phyloP scores from a whole-genome alignment of 2,329 filamentous ascomycete genomes.

The Claviceps purpurea region DNA sequence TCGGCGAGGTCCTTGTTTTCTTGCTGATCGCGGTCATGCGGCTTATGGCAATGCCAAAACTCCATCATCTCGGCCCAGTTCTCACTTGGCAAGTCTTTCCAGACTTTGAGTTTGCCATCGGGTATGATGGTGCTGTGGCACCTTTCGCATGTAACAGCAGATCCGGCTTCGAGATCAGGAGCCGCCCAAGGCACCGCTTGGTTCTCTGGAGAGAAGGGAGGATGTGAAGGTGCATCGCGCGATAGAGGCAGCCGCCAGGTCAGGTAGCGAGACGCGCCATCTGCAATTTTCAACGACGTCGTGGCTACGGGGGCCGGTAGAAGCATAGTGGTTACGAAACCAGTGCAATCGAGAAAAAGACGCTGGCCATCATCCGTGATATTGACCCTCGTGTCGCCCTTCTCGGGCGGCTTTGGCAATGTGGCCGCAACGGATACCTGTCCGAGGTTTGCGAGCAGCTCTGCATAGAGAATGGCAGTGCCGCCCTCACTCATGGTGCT shows the following conservation, averaged over 20 bases:
- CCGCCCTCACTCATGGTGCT: not conserved
- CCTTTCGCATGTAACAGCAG: slow-evolving; percentile 29
- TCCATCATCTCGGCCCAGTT: slow-evolving; percentile 99
- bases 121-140: slow-evolving; percentile 27
- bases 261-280: slow-evolving; percentile 20
- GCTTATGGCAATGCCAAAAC: slow-evolving; percentile 99
- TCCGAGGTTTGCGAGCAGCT: slow-evolving; percentile 50
- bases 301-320: slow-evolving; percentile 30
- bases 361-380: slow-evolving; percentile 31
- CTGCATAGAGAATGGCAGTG: slow-evolving; percentile 41
- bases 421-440: slow-evolving; percentile 47
- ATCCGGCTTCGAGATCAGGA: slow-evolving; percentile 26
- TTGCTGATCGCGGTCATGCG: slow-evolving; percentile 41
- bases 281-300: slow-evolving; percentile 24
- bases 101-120: slow-evolving; percentile 33
- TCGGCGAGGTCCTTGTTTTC: slow-evolving; percentile 36
- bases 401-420: slow-evolving; percentile 27
- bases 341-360: slow-evolving; percentile 36
- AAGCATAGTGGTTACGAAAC: slow-evolving; percentile 17
- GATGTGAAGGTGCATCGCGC: slow-evolving; percentile 9
- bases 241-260: slow-evolving; percentile 40
- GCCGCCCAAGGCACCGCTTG: slow-evolving; percentile 44
- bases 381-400: slow-evolving; percentile 27
- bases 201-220: slow-evolving; percentile 19
- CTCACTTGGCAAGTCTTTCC: slow-evolving; percentile 91